These are phyloP conservation scores for Hansenula lynferdii DNA, from an alignment of 1,139 yeast species.

Conservation along the genomic window DNA sequence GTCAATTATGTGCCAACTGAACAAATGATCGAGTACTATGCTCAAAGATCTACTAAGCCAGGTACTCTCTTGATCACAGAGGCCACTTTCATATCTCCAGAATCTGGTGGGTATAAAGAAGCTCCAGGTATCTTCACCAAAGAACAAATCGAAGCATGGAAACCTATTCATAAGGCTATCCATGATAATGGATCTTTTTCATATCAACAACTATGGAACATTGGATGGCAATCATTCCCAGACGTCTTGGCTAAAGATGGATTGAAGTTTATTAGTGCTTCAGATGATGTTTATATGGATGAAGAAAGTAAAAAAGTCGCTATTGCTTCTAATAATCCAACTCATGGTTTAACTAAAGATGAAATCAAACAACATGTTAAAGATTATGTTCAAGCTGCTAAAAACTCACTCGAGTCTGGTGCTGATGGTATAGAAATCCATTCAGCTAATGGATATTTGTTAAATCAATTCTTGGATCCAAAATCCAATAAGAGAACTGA, in stretches of 20 bases:
- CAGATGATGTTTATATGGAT: conserved; percentile 25
- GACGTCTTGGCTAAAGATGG: conserved; percentile 31
- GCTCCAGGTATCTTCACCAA: conserved; percentile 51
- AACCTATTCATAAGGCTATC: conserved; percentile 39
- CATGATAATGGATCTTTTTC: conserved; percentile 48
- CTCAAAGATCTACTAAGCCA: conserved; percentile 43
- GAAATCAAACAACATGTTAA: conserved; percentile 38
- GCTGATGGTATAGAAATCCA: conserved; percentile 70
- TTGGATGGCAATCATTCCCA: conserved; percentile 53
- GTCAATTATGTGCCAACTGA: conserved; percentile 37
- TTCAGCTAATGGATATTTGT: conserved; percentile 62
- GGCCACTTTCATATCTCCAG: conserved; percentile 29
- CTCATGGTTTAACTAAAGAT: conserved; percentile 27
- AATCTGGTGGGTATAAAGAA: conserved; percentile 25
- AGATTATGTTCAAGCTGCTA: conserved; percentile 39
- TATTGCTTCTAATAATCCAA: conserved; percentile 1
- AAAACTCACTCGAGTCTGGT: conserved; percentile 43
- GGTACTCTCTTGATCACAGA: conserved; percentile 43
- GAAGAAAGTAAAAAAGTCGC: conserved; percentile 20
- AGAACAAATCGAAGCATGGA: conserved; percentile 47
- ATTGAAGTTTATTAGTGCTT: conserved; percentile 10
- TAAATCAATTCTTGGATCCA: conserved; percentile 54
- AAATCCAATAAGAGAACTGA: conserved; percentile 56
- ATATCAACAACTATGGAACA: conserved; percentile 52
- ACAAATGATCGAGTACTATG: conserved; percentile 44